Base-by-base conservation (phyloP, 352 stramenopile species). In the Pseudoperonospora humuli region DNA sequence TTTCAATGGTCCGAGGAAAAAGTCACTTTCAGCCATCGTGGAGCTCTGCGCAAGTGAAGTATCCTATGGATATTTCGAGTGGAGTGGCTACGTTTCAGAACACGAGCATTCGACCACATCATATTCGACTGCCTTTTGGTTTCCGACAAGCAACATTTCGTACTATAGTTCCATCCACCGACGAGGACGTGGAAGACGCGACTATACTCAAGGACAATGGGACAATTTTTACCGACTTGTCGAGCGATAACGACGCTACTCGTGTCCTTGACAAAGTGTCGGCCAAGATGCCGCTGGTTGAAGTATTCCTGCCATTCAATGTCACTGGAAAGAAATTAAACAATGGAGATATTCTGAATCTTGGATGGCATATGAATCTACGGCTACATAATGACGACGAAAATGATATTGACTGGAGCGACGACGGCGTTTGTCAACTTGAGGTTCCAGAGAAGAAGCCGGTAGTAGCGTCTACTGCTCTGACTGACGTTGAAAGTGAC, bases 281-380 rank as follows among this genome's bases (percentile, higher is more conserved):
- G 8, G 29, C 11, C 9, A 39, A 65, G 7, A 44, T 68, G 23
- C 54, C 60, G 15, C 39, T 62, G 27, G 3, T 88, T 21, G 64
- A 85, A 26, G 54, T 88, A 15, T 64, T 86, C 20, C 37, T 88
- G 34, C 75, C 75, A 3, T 82, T 88, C 41, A 84, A 88, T 42
- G 29, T 82, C 31, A 86, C 75, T 4, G 71, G 67, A 5, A 88
- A 86, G 50, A 66, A 84, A 26, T 39, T 84, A 17, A 51, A 55
- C 4, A 48, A 61, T 14, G 71, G 71, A 6, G 71, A 86, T 17
- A 37, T 75, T 39, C 29, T 88, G 9, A 57, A 65, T 20, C 62
- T 88, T 14, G 75, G 61, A 17, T 70, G 70, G 43, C 61, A 84
- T 14, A 49, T 72, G 27, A 54, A 55, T 7, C 35, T 84, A 10